Percentiles rank a stretch among this genome's conserved stretches.
Conservation (phyloP, 345 rosid species). For the Lumnitzera racemosa region DNA sequence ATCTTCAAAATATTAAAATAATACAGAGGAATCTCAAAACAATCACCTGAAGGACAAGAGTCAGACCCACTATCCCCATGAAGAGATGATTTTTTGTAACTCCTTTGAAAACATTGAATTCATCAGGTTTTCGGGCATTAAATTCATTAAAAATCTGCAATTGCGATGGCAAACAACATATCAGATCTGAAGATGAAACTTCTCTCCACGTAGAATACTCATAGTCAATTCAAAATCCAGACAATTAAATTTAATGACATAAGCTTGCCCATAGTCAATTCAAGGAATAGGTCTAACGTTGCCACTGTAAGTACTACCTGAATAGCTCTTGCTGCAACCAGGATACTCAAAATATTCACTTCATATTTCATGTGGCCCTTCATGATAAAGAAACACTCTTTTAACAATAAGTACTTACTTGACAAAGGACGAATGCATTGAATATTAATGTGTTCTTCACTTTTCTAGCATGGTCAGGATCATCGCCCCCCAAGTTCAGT, state of each 20-base stretch:
- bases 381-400: neutral
- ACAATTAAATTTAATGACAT: no score
- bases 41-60: slow-evolving; percentile 74
- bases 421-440: slow-evolving; percentile 88
- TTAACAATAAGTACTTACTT: slow-evolving; percentile 31
- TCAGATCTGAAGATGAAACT: neutral
- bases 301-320: no score
- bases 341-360: no score
- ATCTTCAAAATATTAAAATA: neutral
- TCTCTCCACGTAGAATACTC: no score
- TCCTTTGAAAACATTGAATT: slow-evolving; percentile 64
- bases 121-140: slow-evolving; percentile 93
- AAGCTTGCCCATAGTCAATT: no score
- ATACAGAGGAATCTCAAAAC: neutral
- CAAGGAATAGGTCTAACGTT: no score
- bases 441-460: slow-evolving; percentile 85
- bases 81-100: slow-evolving; percentile 69
- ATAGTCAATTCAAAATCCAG: no score
- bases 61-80: slow-evolving; percentile 64
- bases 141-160: slow-evolving; percentile 85
- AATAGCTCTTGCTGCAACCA: no score
- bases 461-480: slow-evolving; percentile 29
- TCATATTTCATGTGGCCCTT: no score
- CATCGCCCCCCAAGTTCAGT: slow-evolving; percentile 32
- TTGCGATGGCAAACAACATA: slow-evolving; percentile 1